Evolutionary conservation across 768 basidiomycete species (phyloP).

Genomic region (Tubosaeta brunneosetosa): DNA sequence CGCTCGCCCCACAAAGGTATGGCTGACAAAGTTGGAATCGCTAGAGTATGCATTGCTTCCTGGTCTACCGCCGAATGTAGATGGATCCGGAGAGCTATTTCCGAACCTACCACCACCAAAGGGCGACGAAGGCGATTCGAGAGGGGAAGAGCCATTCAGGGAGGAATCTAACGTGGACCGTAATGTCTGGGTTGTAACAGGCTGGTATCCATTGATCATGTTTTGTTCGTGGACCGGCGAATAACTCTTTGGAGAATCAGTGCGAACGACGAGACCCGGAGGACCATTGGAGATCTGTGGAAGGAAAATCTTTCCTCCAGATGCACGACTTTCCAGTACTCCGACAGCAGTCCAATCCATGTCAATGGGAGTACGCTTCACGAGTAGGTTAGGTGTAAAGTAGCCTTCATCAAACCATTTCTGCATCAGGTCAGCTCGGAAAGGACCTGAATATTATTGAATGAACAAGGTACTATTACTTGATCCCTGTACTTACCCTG

Average conservation of each 20-base stretch:
- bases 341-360: constrained; percentile 62
- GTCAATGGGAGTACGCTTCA: constrained; percentile 77
- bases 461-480: not conserved
- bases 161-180: constrained; percentile 67
- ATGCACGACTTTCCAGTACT: constrained; percentile 50
- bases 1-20: constrained; percentile 33
- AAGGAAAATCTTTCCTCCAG: constrained; percentile 58
- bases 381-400: constrained; percentile 75
- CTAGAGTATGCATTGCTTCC: constrained; percentile 32
- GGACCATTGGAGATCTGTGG: constrained; percentile 45
- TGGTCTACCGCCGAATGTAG: constrained; percentile 47
- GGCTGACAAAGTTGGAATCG: constrained; percentile 36
- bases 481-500: constrained; percentile 56
- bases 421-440: constrained; percentile 86
- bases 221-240: constrained; percentile 36
- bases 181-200: constrained; percentile 56
- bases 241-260: constrained; percentile 46
- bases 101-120: constrained; percentile 60
- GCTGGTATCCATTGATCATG: constrained; percentile 54
- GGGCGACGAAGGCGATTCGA: constrained; percentile 72
- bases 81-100: constrained; percentile 66
- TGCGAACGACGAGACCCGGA: constrained; percentile 49
- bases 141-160: constrained; percentile 47
- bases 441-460: constrained; percentile 59
- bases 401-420: constrained; percentile 92